Evolutionary conservation across 768 basidiomycete genomes (phyloP).

Genomic region (Collybia mongolica): DNA sequence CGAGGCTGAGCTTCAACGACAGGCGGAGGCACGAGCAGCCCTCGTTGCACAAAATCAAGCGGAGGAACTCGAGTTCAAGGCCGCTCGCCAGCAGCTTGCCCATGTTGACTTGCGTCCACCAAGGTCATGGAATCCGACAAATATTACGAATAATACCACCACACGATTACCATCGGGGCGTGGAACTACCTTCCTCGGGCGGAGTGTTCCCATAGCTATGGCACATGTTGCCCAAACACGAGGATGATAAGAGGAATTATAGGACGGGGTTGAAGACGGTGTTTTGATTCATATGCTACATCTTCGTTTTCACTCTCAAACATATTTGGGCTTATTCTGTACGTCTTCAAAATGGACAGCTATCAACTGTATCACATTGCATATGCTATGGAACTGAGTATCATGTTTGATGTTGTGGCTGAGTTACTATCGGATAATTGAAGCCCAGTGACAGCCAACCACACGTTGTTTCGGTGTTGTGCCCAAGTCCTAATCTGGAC

Average conservation of each 20-base stretch:
- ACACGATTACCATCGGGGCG: conserved; percentile 14
- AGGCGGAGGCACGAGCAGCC: conserved; percentile 79
- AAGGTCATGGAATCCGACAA: conserved; percentile 68
- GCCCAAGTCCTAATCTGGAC: conserved; percentile 13
- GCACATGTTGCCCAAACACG: conserved; percentile 4
- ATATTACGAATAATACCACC: conserved; percentile 29
- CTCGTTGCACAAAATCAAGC: conserved; percentile 76
- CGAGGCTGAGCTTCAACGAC: conserved; percentile 84
- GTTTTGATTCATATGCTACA: conserved; percentile 4
- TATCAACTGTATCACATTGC: background rate
- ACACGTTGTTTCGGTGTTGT: conserved; percentile 10
- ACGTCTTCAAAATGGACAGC: conserved; percentile 7
- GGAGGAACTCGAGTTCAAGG: conserved; percentile 80
- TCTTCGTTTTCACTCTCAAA: conserved; percentile 8
- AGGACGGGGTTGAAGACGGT: conserved; percentile 2
- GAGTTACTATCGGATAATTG: too few species aligned
- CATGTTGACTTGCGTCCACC: conserved; percentile 75
- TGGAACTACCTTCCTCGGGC: conserved; percentile 3
- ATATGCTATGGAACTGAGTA: background rate
- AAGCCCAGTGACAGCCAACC: too few species aligned
- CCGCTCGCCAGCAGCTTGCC: conserved; percentile 75
- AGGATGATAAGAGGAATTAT: background rate
- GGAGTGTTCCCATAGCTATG: conserved; percentile 5
- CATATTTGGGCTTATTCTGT: conserved; percentile 2
- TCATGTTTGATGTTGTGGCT: too few species aligned